phyloP scores from a whole-genome alignment of 2,329 filamentous ascomycete species.

The Cercospora sesami region DNA sequence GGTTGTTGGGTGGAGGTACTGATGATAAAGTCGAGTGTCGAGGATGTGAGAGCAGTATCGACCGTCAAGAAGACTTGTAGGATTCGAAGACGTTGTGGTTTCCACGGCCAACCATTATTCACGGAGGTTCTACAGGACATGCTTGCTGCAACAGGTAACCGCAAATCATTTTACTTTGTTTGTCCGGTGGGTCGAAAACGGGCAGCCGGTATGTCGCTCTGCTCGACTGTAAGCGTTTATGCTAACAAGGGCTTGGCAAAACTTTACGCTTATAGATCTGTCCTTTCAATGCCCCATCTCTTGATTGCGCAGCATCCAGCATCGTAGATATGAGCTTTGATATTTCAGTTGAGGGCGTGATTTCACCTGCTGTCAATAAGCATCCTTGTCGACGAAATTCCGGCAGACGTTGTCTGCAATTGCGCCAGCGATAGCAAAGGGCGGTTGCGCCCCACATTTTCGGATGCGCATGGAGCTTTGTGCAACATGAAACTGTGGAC shows the following conservation, averaged over 20 bases:
- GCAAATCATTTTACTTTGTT: not conserved
- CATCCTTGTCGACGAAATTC: not conserved
- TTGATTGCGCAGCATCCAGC: not conserved
- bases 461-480: constrained; percentile 1
- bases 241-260: not conserved
- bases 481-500: not conserved
- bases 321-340: not conserved
- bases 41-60: not conserved
- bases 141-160: not conserved
- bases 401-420: not conserved
- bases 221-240: constrained; percentile 2
- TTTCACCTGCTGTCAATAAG: not conserved
- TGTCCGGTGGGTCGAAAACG: not conserved
- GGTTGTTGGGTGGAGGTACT: not conserved
- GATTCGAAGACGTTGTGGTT: constrained; percentile 1
- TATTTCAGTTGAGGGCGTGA: not conserved
- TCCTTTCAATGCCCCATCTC: not conserved
- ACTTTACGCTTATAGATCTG: not conserved
- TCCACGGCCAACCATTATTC: constrained; percentile 3
- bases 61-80: not conserved
- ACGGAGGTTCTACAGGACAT: not conserved
- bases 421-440: not conserved
- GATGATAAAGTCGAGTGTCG: not conserved
- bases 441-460: not conserved
- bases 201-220: not conserved